Base-by-base conservation (phyloP, 192 early-diverging fungal genomes). In the Coemansia sp. region DNA sequence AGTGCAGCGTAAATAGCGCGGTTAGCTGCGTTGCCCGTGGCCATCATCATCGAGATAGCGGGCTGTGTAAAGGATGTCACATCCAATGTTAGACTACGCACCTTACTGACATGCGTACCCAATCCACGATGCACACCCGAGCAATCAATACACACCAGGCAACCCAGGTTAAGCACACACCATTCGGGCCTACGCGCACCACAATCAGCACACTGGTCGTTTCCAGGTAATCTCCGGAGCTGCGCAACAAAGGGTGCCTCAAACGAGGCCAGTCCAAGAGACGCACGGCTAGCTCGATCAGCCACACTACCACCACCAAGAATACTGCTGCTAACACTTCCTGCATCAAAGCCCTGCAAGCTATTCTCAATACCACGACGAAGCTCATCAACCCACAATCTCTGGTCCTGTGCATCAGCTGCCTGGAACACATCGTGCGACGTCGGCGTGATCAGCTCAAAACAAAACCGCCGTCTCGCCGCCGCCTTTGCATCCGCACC, bases 121-220 rank as follows among this genome's bases (percentile, higher is more conserved):
- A 96, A 60, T 32, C 92, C 87, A 53, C 93, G 87, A 64, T 96
- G 93, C 24, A 94, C 86, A 34, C 93, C 93, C 23, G 91, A 94
- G 59, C 93, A 96, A 35, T 83, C 86, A 34, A 93, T 95, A 57
- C 91, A 95, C 28, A 95, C 36, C 17, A 91, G 66, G 9, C 84
- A 83, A 25, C 90, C 89, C 25, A 91, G 78, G 44, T 90, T 93
- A 18, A 87, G 86, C 69, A 85, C 84, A 48, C 89, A 88, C 93
- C 93, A 95, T 54, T 91, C 86, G 6, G 91, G 88, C 48, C 79
- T 79, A 65, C 32, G 22, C 17, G 77, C 63, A 0, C 72, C 73
- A 50, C 84, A 86, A 60, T 86, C 84, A 0, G 77, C 84, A 41
- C 84, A 86, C 19, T 5, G 43, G 10, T 19, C 48, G 57, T 75